These are phyloP conservation scores for Calonectria hongkongensis DNA, from an alignment of 2,329 filamentous ascomycete species.

Conservation along the genomic window DNA sequence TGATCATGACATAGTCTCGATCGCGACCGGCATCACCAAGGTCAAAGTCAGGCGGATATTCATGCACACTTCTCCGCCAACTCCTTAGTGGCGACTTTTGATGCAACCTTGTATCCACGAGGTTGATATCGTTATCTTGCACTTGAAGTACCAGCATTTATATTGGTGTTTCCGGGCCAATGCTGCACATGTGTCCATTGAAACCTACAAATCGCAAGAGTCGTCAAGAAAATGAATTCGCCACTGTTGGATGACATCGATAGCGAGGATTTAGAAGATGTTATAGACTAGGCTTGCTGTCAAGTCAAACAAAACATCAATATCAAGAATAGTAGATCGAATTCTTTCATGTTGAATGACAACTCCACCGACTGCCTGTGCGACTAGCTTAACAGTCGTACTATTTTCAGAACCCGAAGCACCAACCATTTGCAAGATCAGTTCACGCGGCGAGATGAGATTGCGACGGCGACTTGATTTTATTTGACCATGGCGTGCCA, in stretches of 20 bases:
- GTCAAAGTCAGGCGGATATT: not conserved
- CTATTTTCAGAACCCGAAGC: slow-evolving; percentile 59
- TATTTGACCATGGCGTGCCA: no score
- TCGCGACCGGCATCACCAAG: no score
- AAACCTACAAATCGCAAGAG: not conserved
- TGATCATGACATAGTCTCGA: no score
- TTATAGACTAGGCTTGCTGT: not conserved
- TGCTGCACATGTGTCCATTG: not conserved
- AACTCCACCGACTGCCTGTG: slow-evolving; percentile 52
- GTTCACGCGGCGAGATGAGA: no score
- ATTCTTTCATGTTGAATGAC: slow-evolving; percentile 37
- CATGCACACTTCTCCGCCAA: not conserved
- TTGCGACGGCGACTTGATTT: no score
- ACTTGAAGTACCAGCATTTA: not conserved
- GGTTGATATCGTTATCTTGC: not conserved
- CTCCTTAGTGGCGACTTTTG: not conserved
- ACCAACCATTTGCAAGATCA: no score
- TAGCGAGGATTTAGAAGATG: not conserved
- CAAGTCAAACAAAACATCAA: not conserved
- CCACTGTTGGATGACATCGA: not conserved
- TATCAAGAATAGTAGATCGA: not conserved
- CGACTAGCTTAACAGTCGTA: slow-evolving; percentile 57
- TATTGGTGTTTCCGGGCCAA: not conserved
- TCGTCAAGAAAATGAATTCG: not conserved
- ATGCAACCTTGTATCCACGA: not conserved